Percentiles rank a stretch among this genome's conserved stretches.
Evolutionary conservation across 805 yeast genomes (phyloP).

Genomic region (Lipomyces yamanashiensis): DNA sequence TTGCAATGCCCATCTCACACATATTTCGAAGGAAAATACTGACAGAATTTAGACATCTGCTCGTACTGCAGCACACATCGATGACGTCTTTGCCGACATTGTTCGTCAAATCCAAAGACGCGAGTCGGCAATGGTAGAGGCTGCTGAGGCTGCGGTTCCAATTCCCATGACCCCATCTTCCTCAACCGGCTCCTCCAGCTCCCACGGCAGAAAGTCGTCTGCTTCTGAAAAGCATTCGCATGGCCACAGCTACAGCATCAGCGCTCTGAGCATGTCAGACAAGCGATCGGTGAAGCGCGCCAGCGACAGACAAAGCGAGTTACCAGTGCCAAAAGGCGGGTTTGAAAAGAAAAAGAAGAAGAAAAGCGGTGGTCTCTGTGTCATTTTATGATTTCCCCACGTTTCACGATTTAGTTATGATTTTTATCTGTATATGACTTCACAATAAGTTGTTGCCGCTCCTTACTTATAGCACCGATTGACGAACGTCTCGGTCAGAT

Average conservation of each 20-base stretch:
- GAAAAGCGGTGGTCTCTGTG: conserved; percentile 21
- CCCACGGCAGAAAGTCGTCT: conserved; percentile 5
- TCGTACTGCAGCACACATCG: conserved; percentile 25
- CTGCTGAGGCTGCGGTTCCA: not conserved
- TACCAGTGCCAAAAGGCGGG: conserved; percentile 5
- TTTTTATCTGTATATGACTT: not conserved
- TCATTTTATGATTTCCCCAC: conserved; percentile 11
- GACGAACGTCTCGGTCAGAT: not conserved
- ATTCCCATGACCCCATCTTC: not conserved
- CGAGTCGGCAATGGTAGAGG: conserved; percentile 48
- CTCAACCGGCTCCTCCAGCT: conserved; percentile 7
- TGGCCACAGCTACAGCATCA: conserved; percentile 5
- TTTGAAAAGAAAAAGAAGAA: conserved; percentile 15
- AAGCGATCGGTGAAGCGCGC: conserved; percentile 9
- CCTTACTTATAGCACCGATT: not conserved
- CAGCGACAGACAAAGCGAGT: conserved; percentile 12
- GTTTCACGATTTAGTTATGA: not conserved
- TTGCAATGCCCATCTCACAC: not conserved
- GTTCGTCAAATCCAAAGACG: conserved; percentile 79
- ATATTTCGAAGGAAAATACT: not conserved
- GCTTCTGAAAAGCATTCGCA: conserved; percentile 20
- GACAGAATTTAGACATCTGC: conserved; percentile 28
- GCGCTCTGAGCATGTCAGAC: conserved; percentile 6
- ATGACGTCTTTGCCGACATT: conserved; percentile 31
- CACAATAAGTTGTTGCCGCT: not conserved